These are phyloP conservation scores for Cryptococcus amylolentus DNA, from an alignment of 1,284 basidiomycete species.

Conservation along the genomic window DNA sequence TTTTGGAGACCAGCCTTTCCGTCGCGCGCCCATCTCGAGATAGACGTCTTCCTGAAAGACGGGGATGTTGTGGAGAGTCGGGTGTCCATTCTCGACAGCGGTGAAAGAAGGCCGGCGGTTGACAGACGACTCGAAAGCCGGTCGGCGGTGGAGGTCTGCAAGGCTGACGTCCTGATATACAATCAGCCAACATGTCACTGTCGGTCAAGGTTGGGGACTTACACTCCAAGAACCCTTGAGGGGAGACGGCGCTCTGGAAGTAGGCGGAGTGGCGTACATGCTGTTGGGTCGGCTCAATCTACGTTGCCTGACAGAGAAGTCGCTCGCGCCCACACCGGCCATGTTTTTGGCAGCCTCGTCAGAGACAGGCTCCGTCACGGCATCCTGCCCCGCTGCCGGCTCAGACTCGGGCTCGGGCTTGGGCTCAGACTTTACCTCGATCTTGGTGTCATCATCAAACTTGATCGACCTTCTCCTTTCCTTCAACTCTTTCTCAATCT, in stretches of 20 bases:
- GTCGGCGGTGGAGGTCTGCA: background rate
- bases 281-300: slow-evolving; percentile 10
- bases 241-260: background rate
- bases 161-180: slow-evolving; percentile 1
- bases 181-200: background rate
- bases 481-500: background rate
- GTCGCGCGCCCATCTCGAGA: background rate
- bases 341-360: slow-evolving; percentile 5
- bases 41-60: slow-evolving; percentile 11
- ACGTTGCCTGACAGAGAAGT: background rate
- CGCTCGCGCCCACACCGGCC: slow-evolving; percentile 22
- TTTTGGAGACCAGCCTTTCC: background rate
- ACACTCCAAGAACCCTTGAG: background rate
- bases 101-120: background rate
- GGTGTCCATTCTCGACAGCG: slow-evolving; percentile 7
- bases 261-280: slow-evolving; percentile 6
- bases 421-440: background rate
- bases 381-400: no score
- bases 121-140: no score
- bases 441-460: background rate
- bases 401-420: background rate
- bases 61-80: slow-evolving; percentile 30
- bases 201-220: background rate
- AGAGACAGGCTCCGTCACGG: no score
- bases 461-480: background rate